Percentiles rank a stretch among this genome's conserved stretches.
These are phyloP conservation scores for Tilletiaria anomala DNA, from an alignment of 1,284 basidiomycete genomes.

Conservation along the genomic window DNA sequence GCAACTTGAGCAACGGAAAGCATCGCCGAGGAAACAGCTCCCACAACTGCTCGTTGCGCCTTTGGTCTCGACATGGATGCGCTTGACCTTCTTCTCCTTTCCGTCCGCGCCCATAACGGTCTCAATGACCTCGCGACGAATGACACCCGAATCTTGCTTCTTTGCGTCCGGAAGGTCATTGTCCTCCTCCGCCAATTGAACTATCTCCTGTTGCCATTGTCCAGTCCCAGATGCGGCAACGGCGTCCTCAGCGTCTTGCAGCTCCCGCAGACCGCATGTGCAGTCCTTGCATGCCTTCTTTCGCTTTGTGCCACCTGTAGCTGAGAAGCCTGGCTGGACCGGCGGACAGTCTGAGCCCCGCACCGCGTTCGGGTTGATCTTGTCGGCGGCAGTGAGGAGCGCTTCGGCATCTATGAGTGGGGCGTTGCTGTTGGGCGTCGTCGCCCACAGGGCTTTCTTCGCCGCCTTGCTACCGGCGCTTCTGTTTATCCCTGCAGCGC, in stretches of 20 bases:
- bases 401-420: constrained; percentile 21
- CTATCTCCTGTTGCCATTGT: no score
- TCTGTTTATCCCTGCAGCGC: no score
- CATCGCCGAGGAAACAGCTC: constrained; percentile 95
- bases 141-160: no score
- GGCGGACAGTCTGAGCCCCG: constrained; percentile 30
- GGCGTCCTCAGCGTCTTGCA: constrained; percentile 32
- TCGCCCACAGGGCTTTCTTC: constrained; percentile 31
- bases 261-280: constrained; percentile 35
- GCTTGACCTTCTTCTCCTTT: constrained; percentile 29
- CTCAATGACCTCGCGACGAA: constrained; percentile 6
- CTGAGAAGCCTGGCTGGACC: constrained; percentile 6
- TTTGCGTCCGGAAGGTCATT: no score
- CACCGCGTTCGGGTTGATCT: constrained; percentile 15
- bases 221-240: no score
- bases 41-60: constrained; percentile 74
- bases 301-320: constrained; percentile 13
- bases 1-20: constrained; percentile 86
- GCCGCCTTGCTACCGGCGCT: no score
- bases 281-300: constrained; percentile 39
- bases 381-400: constrained; percentile 22
- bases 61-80: constrained; percentile 35
- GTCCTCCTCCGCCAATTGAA: no score
- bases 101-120: constrained; percentile 33
- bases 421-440: constrained; percentile 16